Percentiles rank a stretch among this genome's conserved stretches.
Evolutionary conservation across 306 rosid species (phyloP).

Genomic region (Betula pendula): DNA sequence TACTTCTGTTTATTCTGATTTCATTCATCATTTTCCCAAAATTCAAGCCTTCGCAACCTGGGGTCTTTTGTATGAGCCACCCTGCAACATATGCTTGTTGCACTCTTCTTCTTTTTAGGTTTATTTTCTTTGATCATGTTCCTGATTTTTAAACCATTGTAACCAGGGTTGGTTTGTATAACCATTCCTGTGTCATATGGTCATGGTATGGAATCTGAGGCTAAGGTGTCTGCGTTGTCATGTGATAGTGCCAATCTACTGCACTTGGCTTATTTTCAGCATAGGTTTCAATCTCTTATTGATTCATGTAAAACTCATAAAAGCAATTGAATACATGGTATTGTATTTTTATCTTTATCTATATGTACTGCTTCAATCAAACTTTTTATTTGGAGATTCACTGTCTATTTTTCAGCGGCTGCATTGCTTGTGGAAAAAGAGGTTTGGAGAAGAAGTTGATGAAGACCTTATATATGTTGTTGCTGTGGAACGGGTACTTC

Average conservation of each 20-base stretch:
- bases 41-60: neutral
- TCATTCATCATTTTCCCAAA: neutral
- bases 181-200: neutral
- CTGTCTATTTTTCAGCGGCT: constrained; percentile 47
- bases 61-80: neutral
- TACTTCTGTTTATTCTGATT: neutral
- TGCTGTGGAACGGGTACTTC: constrained; percentile 69
- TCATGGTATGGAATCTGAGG: neutral
- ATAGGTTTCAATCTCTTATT: neutral
- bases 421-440: constrained; percentile 66
- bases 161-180: neutral
- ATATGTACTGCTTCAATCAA: neutral
- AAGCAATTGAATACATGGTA: neutral
- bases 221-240: neutral
- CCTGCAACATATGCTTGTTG: neutral
- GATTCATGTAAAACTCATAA: neutral
- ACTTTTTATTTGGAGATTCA: constrained; percentile 9
- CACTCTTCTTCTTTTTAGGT: neutral
- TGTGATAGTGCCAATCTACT: neutral
- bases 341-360: neutral
- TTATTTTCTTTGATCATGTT: neutral
- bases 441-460: constrained; percentile 77
- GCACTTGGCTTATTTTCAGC: neutral
- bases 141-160: neutral
- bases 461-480: constrained; percentile 65